A percentile compares a stretch with the other conserved stretches of the same genome.
These are phyloP conservation scores for Salix exigua DNA, from an alignment of 345 rosid genomes.

Conservation along the genomic window DNA sequence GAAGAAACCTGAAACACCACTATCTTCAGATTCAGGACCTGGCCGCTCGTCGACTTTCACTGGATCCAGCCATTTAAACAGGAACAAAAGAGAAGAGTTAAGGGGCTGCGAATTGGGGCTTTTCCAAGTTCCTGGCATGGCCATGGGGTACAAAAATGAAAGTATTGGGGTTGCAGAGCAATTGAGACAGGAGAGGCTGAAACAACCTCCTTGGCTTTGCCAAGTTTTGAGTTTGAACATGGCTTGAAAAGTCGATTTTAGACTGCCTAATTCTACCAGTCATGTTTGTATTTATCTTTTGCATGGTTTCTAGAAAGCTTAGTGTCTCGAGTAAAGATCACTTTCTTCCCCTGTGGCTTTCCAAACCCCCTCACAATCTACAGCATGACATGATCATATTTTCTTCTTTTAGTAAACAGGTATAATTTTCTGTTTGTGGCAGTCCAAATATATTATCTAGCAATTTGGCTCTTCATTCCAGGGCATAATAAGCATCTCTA, in stretches of 20 bases:
- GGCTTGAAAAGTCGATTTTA: conserved; percentile 38
- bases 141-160: conserved; percentile 20
- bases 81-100: conserved; percentile 16
- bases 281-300: conserved; percentile 30
- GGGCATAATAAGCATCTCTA: no score
- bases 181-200: conserved; percentile 47
- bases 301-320: conserved; percentile 11
- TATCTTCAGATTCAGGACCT: conserved; percentile 50
- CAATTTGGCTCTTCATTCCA: no score
- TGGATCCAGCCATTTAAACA: conserved; percentile 57
- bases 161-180: conserved; percentile 44
- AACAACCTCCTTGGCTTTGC: conserved; percentile 74
- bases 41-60: conserved; percentile 75
- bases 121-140: conserved; percentile 27
- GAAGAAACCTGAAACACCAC: conserved; percentile 39
- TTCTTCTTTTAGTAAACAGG: no score
- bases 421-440: no score
- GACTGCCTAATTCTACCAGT: conserved; percentile 28
- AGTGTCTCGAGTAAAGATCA: no score
- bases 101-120: conserved; percentile 17
- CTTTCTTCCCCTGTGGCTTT: no score
- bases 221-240: conserved; percentile 76
- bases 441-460: no score
- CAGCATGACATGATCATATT: no score
- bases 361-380: no score